A percentile compares a stretch with the other conserved stretches of the same genome.
Evolutionary conservation across 805 yeast species (phyloP).

Genomic region (Osmozyma mogii): DNA sequence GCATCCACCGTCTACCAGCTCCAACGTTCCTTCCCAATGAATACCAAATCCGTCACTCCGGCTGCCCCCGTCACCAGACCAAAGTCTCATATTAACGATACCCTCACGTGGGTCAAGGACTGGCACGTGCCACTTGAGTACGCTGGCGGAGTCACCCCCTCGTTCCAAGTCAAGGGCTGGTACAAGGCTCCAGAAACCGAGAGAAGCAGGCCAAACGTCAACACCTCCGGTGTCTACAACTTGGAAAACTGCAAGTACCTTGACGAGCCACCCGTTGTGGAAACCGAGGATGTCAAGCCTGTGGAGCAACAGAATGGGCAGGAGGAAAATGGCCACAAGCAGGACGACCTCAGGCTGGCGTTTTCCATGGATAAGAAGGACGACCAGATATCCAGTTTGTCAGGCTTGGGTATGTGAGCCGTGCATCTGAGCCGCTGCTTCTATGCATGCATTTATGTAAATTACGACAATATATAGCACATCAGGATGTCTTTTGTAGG

Average conservation of each 20-base stretch:
- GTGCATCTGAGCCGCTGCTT: too few species aligned
- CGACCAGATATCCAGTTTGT: slow-evolving; percentile 16
- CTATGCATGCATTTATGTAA: too few species aligned
- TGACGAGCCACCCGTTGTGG: slow-evolving; percentile 39
- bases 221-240: slow-evolving; percentile 34
- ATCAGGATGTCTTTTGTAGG: too few species aligned
- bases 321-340: slow-evolving; percentile 10
- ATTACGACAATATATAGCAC: too few species aligned
- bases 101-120: slow-evolving; percentile 31
- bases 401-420: slow-evolving; percentile 14
- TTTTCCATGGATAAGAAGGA: slow-evolving; percentile 17
- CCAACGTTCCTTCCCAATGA: too few species aligned
- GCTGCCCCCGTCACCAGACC: slow-evolving; percentile 15
- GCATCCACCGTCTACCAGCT: too few species aligned
- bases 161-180: slow-evolving; percentile 31
- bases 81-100: slow-evolving; percentile 9
- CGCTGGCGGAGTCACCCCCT: slow-evolving; percentile 7
- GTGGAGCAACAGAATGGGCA: too few species aligned
- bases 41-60: slow-evolving; percentile 13
- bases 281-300: slow-evolving; percentile 16
- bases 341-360: slow-evolving; percentile 17
- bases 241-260: slow-evolving; percentile 29
- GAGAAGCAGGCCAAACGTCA: slow-evolving; percentile 7
- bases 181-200: slow-evolving; percentile 19
- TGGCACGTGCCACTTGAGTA: slow-evolving; percentile 26